Percentiles rank a stretch among this genome's conserved stretches.
Conservation (phyloP, 2,329 filamentous ascomycete species). For the Penicillium aurantiogriseum region DNA sequence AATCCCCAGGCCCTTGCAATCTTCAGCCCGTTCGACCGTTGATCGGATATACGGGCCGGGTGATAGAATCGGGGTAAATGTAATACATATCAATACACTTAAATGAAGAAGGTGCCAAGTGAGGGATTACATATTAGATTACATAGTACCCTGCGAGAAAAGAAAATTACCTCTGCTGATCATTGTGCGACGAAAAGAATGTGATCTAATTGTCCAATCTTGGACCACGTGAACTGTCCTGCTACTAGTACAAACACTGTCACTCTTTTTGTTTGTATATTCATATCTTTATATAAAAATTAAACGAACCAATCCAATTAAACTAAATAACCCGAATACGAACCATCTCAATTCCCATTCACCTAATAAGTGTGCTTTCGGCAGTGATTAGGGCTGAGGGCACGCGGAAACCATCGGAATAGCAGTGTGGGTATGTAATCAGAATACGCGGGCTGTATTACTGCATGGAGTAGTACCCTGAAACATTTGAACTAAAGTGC, state of each 20-base stretch:
- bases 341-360: neutral
- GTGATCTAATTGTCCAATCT: constrained; percentile 4
- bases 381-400: constrained; percentile 28
- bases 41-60: constrained; percentile 10
- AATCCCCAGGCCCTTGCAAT: neutral
- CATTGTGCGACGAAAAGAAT: constrained; percentile 23
- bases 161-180: neutral
- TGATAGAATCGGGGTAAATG: constrained; percentile 4
- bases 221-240: constrained; percentile 2
- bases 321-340: neutral
- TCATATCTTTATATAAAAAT: neutral
- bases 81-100: constrained; percentile 2
- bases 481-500: neutral
- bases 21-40: constrained; percentile 6
- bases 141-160: neutral
- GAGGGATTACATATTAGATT: neutral
- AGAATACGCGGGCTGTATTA: constrained; percentile 19
- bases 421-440: constrained; percentile 25
- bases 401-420: constrained; percentile 27
- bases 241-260: neutral
- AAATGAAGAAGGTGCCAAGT: neutral
- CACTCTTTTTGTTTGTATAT: neutral
- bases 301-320: neutral
- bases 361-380: constrained; percentile 9
- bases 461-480: neutral